These are phyloP conservation scores for Scolecobasidium constrictum DNA, from an alignment of 2,329 filamentous ascomycete species.

Conservation along the genomic window DNA sequence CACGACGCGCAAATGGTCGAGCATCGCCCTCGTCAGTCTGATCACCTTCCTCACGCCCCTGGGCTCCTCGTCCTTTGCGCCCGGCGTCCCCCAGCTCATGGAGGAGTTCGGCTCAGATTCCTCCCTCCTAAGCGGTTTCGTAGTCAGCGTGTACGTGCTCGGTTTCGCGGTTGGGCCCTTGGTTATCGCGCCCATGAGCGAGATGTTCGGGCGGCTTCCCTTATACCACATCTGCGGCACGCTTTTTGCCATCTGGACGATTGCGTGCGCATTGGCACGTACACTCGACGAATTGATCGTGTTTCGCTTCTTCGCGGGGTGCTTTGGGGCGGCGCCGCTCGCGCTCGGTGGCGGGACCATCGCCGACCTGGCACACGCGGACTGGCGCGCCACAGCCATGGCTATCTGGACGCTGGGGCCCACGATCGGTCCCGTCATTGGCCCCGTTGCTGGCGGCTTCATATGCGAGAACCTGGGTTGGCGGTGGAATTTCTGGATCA, in stretches of 20 bases:
- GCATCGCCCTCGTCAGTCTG: slow-evolving; percentile 35
- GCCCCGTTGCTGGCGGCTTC: slow-evolving; percentile 35
- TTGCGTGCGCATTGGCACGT: slow-evolving; percentile 53
- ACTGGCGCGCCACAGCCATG: slow-evolving; percentile 28
- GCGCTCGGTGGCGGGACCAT: slow-evolving; percentile 30
- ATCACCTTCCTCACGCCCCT: slow-evolving; percentile 33
- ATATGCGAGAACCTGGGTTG: slow-evolving; percentile 30
- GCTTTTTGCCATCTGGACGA: slow-evolving; percentile 51
- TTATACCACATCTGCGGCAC: slow-evolving; percentile 28
- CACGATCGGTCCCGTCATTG: slow-evolving; percentile 31
- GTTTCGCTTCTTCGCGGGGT: slow-evolving; percentile 43
- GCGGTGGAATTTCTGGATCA: slow-evolving; percentile 36
- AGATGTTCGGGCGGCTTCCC: slow-evolving; percentile 10
- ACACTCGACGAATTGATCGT: slow-evolving; percentile 42
- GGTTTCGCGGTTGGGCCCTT: slow-evolving; percentile 27
- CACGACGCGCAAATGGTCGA: slow-evolving; percentile 31
- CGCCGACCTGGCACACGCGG: slow-evolving; percentile 23
- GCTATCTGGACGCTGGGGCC: slow-evolving; percentile 25
- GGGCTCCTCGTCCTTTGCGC: slow-evolving; percentile 26
- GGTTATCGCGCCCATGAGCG: slow-evolving; percentile 10
- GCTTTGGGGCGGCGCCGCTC: slow-evolving; percentile 16
- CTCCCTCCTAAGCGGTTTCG: slow-evolving; percentile 22
- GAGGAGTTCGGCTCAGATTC: slow-evolving; percentile 20
- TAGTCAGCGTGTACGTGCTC: slow-evolving; percentile 27
- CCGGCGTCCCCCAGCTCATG: slow-evolving; percentile 20